Evolutionary conservation across 2,329 filamentous ascomycete species (phyloP).

Genomic region (Cercospora sojina): DNA sequence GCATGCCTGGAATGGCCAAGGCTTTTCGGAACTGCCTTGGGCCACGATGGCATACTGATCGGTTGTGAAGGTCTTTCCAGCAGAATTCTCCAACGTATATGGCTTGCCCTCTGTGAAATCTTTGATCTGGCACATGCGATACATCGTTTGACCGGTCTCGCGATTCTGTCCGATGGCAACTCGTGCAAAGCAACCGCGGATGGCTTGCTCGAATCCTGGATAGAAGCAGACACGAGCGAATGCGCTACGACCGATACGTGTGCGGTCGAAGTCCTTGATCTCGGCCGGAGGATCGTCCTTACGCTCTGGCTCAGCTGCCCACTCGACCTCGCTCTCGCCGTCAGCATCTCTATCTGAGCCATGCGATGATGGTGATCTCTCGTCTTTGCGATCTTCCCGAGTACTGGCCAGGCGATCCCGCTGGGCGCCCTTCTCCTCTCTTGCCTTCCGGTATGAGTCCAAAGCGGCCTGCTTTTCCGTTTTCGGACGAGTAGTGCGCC

Average conservation of each 20-base stretch:
- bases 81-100: constrained; percentile 74
- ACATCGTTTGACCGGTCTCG: constrained; percentile 67
- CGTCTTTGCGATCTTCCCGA: constrained; percentile 48
- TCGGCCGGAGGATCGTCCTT: constrained; percentile 66
- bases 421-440: constrained; percentile 61
- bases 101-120: constrained; percentile 76
- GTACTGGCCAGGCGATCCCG: constrained; percentile 36
- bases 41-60: constrained; percentile 81
- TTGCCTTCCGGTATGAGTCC: constrained; percentile 64
- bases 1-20: constrained; percentile 87
- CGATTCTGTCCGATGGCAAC: constrained; percentile 78
- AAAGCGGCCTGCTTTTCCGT: constrained; percentile 62
- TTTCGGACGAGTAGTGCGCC: constrained; percentile 52
- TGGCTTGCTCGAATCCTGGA: constrained; percentile 78
- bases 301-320: constrained; percentile 58
- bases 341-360: constrained; percentile 58
- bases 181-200: constrained; percentile 81
- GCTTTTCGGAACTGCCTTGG: constrained; percentile 77
- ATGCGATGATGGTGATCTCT: constrained; percentile 44
- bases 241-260: constrained; percentile 78
- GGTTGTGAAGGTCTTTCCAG: constrained; percentile 75
- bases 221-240: constrained; percentile 93
- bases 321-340: constrained; percentile 77
- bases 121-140: constrained; percentile 87
- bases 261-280: constrained; percentile 77